phyloP scores from a whole-genome alignment of 495 filamentous ascomycete genomes.

The Penicillium maclennaniae region DNA sequence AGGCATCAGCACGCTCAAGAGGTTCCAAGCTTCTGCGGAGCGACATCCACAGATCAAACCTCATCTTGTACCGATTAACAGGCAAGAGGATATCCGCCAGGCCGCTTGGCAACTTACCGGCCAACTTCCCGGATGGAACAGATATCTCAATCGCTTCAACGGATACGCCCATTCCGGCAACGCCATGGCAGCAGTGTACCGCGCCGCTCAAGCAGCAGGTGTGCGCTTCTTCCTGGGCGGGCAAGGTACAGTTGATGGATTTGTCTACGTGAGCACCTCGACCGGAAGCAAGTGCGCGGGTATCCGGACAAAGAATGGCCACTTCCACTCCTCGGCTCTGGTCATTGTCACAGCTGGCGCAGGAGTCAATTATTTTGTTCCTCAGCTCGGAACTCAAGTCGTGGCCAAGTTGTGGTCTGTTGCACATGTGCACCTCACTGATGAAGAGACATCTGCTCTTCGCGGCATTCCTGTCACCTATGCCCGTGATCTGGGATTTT shows the following conservation, averaged over 20 bases:
- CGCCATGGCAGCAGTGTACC: conserved; percentile 31
- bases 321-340: conserved; percentile 32
- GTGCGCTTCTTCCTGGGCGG: conserved; percentile 38
- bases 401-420: conserved; percentile 51
- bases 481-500: conserved; percentile 54
- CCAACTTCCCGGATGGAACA: conserved; percentile 47
- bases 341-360: conserved; percentile 46
- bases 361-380: conserved; percentile 35
- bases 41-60: conserved; percentile 30
- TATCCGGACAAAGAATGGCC: conserved; percentile 35
- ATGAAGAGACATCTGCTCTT: conserved; percentile 46
- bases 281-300: conserved; percentile 25
- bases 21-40: conserved; percentile 42
- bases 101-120: conserved; percentile 45
- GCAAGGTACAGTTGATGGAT: conserved; percentile 20
- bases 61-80: conserved; percentile 33
- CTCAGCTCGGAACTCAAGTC: conserved; percentile 36
- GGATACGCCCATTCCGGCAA: conserved; percentile 52
- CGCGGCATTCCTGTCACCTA: conserved; percentile 54
- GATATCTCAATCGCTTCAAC: conserved; percentile 52
- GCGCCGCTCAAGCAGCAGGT: conserved; percentile 25
- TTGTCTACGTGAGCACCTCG: conserved; percentile 24
- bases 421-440: conserved; percentile 51
- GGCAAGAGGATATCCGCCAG: conserved; percentile 33
- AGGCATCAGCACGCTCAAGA: conserved; percentile 41